Evolutionary conservation across 768 basidiomycete genomes (phyloP).

Genomic region (Leccinum imitatum): DNA sequence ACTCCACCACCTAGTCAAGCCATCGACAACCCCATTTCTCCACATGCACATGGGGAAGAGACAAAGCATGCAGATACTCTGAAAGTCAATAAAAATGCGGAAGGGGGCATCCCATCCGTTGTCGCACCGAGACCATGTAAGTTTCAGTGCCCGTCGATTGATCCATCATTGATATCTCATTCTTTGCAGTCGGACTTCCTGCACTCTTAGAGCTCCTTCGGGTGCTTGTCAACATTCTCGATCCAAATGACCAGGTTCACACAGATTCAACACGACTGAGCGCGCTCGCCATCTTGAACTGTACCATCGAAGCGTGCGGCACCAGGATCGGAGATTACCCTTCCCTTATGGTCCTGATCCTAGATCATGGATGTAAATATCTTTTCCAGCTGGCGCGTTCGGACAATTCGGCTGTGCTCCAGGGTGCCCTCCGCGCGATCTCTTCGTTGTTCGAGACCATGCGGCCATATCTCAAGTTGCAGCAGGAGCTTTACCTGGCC

Average conservation of each 20-base stretch:
- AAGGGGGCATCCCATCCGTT: slow-evolving; percentile 35
- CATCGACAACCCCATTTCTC: slow-evolving; percentile 14
- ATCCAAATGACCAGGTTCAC: slow-evolving; percentile 92
- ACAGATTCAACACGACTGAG: slow-evolving; percentile 94
- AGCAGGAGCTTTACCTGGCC: slow-evolving; percentile 92
- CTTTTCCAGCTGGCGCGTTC: slow-evolving; percentile 96
- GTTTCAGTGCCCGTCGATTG: background rate
- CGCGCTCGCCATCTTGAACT: slow-evolving; percentile 83
- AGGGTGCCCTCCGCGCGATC: slow-evolving; percentile 79
- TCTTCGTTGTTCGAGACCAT: slow-evolving; percentile 88
- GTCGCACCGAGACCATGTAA: slow-evolving; percentile 25
- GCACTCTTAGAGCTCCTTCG: slow-evolving; percentile 91
- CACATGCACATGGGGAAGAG: slow-evolving; percentile 11
- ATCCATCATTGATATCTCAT: background rate
- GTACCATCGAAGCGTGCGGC: slow-evolving; percentile 85
- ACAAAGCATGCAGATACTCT: background rate
- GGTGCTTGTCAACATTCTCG: slow-evolving; percentile 92
- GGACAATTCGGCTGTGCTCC: slow-evolving; percentile 77
- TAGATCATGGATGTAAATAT: slow-evolving; percentile 93
- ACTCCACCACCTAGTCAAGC: slow-evolving; percentile 21
- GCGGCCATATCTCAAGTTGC: slow-evolving; percentile 83
- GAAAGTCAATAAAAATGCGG: slow-evolving; percentile 6
- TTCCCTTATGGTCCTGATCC: slow-evolving; percentile 71
- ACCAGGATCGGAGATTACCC: slow-evolving; percentile 71
- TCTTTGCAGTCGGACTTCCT: slow-evolving; percentile 73